phyloP scores from a whole-genome alignment of 805 yeast genomes.

The Metschnikowia baotianmanensis region DNA sequence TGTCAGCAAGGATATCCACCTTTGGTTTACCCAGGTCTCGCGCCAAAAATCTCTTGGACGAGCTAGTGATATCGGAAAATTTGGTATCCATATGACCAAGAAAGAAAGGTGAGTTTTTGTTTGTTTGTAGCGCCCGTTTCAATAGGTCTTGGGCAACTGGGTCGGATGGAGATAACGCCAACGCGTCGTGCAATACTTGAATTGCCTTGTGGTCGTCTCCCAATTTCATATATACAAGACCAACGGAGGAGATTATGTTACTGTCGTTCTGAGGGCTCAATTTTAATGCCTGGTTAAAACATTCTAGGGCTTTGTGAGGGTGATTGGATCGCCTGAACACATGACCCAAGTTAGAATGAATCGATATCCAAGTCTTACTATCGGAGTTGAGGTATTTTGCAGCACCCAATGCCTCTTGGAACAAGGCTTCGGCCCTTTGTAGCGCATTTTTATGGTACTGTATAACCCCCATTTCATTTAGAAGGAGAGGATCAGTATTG shows the following conservation, averaged over 20 bases:
- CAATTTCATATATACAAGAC: slow-evolving; percentile 71
- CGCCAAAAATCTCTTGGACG: slow-evolving; percentile 1
- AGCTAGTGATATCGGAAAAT: slow-evolving; percentile 10
- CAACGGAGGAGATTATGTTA: slow-evolving; percentile 79
- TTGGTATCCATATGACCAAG: slow-evolving; percentile 15
- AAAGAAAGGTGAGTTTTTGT: slow-evolving; percentile 26
- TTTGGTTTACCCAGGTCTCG: neutral
- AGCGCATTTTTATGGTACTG: slow-evolving; percentile 72
- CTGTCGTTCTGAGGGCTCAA: slow-evolving; percentile 65
- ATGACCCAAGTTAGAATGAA: slow-evolving; percentile 85
- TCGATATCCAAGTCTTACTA: slow-evolving; percentile 79
- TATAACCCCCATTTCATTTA: slow-evolving; percentile 94
- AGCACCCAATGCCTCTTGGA: slow-evolving; percentile 68
- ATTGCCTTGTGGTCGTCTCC: slow-evolving; percentile 67
- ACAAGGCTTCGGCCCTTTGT: slow-evolving; percentile 63
- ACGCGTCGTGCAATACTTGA: slow-evolving; percentile 73
- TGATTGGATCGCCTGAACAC: slow-evolving; percentile 70
- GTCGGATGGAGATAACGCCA: slow-evolving; percentile 76
- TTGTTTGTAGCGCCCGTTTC: slow-evolving; percentile 71
- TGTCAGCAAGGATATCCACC: slow-evolving; percentile 5
- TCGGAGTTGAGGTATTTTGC: slow-evolving; percentile 71
- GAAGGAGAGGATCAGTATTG: slow-evolving; percentile 77
- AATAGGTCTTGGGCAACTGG: slow-evolving; percentile 81
- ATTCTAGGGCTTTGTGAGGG: slow-evolving; percentile 63
- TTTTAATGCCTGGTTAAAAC: slow-evolving; percentile 73